Base-by-base conservation (phyloP, 2,329 filamentous ascomycete genomes). In the Ceratocystis variospora region DNA sequence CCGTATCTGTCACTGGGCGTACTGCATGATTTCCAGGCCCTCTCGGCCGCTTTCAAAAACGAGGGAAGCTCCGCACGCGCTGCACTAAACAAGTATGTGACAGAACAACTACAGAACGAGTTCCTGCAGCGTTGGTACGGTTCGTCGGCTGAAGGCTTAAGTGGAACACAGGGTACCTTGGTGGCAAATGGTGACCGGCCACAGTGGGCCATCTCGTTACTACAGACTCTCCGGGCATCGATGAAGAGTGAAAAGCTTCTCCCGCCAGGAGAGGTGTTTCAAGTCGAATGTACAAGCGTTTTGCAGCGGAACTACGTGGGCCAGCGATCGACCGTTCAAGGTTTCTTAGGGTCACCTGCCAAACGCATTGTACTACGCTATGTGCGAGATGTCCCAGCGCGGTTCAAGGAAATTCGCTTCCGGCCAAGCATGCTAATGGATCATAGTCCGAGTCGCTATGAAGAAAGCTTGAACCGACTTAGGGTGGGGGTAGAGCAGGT, bases 251-350 rank as follows among this genome's bases (percentile, higher is more conserved):
- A 81, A 41, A 90, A 90, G 71, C 78, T 92, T 1, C 76, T 90
- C 61, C 88, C 88, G 0, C 88, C 88, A 0, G 88, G 88, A 0
- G 88, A 92, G 72, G 86, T 91, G 0, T 90, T 91, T 71, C 78
- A 85, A 1, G 80, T 91, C 1, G 87, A 90, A 75, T 86, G 81
- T 28, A 84, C 84, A 72, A 79, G 80, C 7, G 87, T 89, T 3
- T 76, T 90, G 68, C 80, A 87, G 69, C 77, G 87, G 12, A 84
- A 88, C 71, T 41, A 63, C 19, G 63, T n/a, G 7, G 48, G 48
- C n/a, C 61, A 62, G 25, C 55, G 7, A n/a, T 61, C 65, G 19
- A 64, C 62, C 1, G 61, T 61, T 22, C 63, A 68, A 48, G 84
- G 86, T 0, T 87, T 88, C 55, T 71, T 81, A 71, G 86, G 86